phyloP scores from a whole-genome alignment of 805 yeast species.

The Cyberlindnera galapagoensis region DNA sequence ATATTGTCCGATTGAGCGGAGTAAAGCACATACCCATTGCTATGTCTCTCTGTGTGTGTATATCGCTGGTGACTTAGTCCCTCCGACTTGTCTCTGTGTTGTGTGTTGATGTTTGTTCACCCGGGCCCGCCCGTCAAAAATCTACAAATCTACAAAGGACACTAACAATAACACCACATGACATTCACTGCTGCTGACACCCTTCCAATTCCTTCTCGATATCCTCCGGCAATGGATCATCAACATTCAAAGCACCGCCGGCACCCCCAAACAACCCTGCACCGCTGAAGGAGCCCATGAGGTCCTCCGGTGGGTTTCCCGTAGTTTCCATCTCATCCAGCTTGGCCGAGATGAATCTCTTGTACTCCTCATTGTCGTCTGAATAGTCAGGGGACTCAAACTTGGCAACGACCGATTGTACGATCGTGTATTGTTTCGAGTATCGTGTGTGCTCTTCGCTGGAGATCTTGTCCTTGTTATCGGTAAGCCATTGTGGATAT shows the following conservation, averaged over 20 bases:
- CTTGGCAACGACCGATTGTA: slow-evolving; percentile 51
- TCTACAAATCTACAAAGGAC: too few relatives aligned
- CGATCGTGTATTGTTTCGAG: slow-evolving; percentile 53
- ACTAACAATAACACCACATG: not conserved
- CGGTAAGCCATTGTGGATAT: slow-evolving; percentile 64
- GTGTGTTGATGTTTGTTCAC: too few relatives aligned
- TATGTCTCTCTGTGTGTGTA: too few relatives aligned
- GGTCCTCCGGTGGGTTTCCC: slow-evolving; percentile 76
- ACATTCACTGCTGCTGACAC: slow-evolving; percentile 29
- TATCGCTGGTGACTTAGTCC: too few relatives aligned
- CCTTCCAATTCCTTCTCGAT: slow-evolving; percentile 39
- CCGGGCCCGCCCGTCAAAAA: too few relatives aligned
- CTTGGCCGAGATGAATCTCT: slow-evolving; percentile 47
- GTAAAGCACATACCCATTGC: not conserved
- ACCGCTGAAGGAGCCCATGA: slow-evolving; percentile 51
- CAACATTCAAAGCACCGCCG: slow-evolving; percentile 41
- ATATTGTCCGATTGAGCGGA: not conserved
- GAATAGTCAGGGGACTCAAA: slow-evolving; percentile 63
- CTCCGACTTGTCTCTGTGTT: too few relatives aligned
- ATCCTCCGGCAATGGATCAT: slow-evolving; percentile 42
- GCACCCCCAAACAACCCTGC: slow-evolving; percentile 24
- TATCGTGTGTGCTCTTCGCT: slow-evolving; percentile 46
- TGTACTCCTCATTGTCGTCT: slow-evolving; percentile 36
- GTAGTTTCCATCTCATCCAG: slow-evolving; percentile 67
- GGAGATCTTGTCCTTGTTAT: slow-evolving; percentile 35